Evolutionary conservation across 345 rosid genomes (phyloP).

Genomic region (Odontarrhena argentea): DNA sequence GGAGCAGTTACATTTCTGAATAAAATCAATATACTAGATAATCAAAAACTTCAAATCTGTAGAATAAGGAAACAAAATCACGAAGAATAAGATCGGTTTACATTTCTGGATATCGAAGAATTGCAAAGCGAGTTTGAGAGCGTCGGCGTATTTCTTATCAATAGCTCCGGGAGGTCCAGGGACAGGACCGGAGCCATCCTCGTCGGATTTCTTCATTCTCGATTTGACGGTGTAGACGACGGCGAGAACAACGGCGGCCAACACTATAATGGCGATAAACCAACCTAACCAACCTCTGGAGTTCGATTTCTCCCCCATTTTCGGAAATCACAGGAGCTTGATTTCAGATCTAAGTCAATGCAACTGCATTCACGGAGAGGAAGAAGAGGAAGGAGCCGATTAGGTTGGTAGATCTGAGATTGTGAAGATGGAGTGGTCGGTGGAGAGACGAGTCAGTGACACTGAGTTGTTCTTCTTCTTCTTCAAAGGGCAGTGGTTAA

Average conservation of each 20-base stretch:
- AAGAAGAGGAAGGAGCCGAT: not conserved
- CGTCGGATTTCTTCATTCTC: constrained; percentile 49
- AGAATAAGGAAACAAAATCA: not conserved
- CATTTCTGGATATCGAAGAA: constrained; percentile 95
- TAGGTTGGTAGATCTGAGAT: not conserved
- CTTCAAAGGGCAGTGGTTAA: not conserved
- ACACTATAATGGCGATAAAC: constrained; percentile 56
- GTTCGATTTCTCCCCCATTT: constrained; percentile 72
- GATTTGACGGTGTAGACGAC: constrained; percentile 58
- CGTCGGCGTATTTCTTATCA: constrained; percentile 72
- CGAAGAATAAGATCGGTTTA: constrained; percentile 22
- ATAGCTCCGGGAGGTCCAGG: constrained; percentile 91
- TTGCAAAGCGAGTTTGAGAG: constrained; percentile 77
- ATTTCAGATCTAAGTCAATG: constrained; percentile 31
- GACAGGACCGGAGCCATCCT: constrained; percentile 48
- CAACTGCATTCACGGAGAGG: not conserved
- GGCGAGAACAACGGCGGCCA: constrained; percentile 58
- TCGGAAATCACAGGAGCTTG: no score
- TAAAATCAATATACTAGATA: not conserved
- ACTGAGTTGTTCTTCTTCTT: not conserved
- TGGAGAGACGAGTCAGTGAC: constrained; percentile 30
- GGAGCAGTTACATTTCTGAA: no score
- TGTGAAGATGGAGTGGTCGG: not conserved
- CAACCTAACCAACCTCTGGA: constrained; percentile 72
- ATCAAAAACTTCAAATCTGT: not conserved